Evolutionary conservation across 2,329 filamentous ascomycete genomes (phyloP), one percentile per base, ranked within the genome.

Genomic region (Fusarium redolens): DNA sequence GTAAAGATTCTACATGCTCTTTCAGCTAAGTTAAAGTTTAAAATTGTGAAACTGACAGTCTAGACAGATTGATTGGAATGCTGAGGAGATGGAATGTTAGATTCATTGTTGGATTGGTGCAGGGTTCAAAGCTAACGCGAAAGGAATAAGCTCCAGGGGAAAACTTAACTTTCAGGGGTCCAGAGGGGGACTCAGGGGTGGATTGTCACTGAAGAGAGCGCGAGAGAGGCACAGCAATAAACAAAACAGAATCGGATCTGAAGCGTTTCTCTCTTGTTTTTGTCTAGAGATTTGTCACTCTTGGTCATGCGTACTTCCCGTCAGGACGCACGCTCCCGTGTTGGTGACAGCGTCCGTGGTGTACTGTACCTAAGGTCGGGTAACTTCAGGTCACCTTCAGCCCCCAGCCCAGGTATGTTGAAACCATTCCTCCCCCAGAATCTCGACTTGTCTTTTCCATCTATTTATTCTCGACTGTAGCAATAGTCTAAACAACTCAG

Each of bases 391-490:
- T 44, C 45, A 43, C 57, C 14, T 54, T 50, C 45, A 50, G 35
- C n/a, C 60, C 60, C 63, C 52, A 31, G 31, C 9, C 44, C 22
- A 22, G 41, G 41, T 52, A 67, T 66, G 38, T 61, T 59, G 67
- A 67, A 67, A 57, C 67, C 70, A 59, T 73, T 71, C 68, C 66
- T 60, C 58, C 66, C 57, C 52, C 65, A 63, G 54, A 63, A 50
- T 69, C 65, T 48, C 35, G 66, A 50, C 44, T 58, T 17, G 33
- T 52, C 35, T 22, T 25, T 10, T 28, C 7, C 50, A n/a, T 3
- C 38, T 22, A 40, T 40, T 15, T 54, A 40, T 17, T 30, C 50
- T 54, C 10, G 9, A 38, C 50, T n/a, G 18, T 28, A 38, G 22
- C 17, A 5, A 52, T 22, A 38, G 33, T 54, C 33, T 54, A 54